These are phyloP conservation scores for Penicillium argentinense DNA, from an alignment of 495 filamentous ascomycete genomes.

Conservation along the genomic window DNA sequence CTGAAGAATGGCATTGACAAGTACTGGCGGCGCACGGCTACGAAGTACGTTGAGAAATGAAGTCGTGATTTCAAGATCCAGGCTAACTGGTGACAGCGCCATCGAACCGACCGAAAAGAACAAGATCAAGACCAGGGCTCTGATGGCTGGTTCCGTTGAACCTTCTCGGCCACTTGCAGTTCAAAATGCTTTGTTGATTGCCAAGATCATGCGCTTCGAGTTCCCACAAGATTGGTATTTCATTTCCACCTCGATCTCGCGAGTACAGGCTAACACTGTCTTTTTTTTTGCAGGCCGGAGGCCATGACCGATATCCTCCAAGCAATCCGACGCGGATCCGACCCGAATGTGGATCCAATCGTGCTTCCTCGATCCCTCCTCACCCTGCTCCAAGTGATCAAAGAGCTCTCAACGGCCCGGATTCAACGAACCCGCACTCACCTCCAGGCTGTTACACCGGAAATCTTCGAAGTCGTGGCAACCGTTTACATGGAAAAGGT, in stretches of 20 bases:
- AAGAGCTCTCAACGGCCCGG: conserved; percentile 81
- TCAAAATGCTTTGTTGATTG: conserved; percentile 82
- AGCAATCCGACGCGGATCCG: conserved; percentile 54
- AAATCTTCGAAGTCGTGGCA: conserved; percentile 74
- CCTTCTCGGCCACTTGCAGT: conserved; percentile 69
- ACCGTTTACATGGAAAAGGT: conserved; percentile 75
- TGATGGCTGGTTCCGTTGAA: conserved; percentile 73
- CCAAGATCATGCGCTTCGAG: conserved; percentile 85
- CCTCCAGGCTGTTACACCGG: conserved; percentile 73
- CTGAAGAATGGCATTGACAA: conserved; percentile 95
- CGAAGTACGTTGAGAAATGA: conserved; percentile 58
- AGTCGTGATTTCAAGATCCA: too few relatives aligned
- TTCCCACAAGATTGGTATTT: conserved; percentile 78
- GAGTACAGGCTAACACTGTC: conserved; percentile 7
- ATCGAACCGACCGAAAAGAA: conserved; percentile 74
- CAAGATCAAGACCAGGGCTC: conserved; percentile 67
- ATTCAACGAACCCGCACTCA: conserved; percentile 66
- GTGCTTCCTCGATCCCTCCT: conserved; percentile 70
- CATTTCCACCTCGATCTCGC: neutral
- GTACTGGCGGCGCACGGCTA: conserved; percentile 79
- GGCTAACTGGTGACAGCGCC: conserved; percentile 48
- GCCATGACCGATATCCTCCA: conserved; percentile 55
- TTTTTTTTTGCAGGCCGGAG: conserved; percentile 41
- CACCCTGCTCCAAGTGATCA: conserved; percentile 80
- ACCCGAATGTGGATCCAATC: conserved; percentile 45